Evolutionary conservation across 169 alveolate species (phyloP), one percentile per base, ranked within the genome.

Genomic region (Eimeria necatrix): DNA sequence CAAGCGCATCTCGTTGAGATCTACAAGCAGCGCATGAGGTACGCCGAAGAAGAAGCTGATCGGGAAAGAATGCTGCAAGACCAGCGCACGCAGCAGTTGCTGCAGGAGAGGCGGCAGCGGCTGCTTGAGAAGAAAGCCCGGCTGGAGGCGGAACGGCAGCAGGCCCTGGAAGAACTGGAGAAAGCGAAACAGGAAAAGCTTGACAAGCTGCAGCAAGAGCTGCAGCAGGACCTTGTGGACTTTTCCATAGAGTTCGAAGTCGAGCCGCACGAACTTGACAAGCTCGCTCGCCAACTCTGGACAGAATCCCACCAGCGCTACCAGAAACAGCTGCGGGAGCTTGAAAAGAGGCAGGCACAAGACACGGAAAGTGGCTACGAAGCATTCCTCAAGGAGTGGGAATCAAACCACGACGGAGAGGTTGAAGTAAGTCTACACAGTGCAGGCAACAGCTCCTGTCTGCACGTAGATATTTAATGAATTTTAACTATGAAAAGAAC

Each of bases 261-360:
- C 4, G 93, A 85, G 49, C 93, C 93, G n/a, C 93, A 85, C 64
- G 93, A 56, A 60, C 80, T 85, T 41, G 93, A 85, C 81, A 85
- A 61, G 80, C 93, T 85, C 73, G 81, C 93, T 7, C 16, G 93
- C 61, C 93, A 85, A 26, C 56, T 85, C 4, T 85, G 93, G 93
- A 61, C 76, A 1, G 93, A 85, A 24, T 41, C 80, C 26, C 81
- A 85, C 64, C 93, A 85, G 24, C 22, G 64, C 22, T 61, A 85
- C 51, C 93, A 85, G 73, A 70, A 49, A 53, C 93, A 60, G 49
- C 93, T 85, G 93, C 93, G 80, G 24, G 93, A 59, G 26, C 20
- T 85, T 53, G 93, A 85, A 64, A 85, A 85, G 81, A 60, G 93
- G 49, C 93, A 85, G 0, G 64, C 70, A 14, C 81, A 60, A 5